Evolutionary conservation across 805 yeast species (phyloP), one percentile per base, ranked within the genome.

Genomic region (Metschnikowia gelsemii): DNA sequence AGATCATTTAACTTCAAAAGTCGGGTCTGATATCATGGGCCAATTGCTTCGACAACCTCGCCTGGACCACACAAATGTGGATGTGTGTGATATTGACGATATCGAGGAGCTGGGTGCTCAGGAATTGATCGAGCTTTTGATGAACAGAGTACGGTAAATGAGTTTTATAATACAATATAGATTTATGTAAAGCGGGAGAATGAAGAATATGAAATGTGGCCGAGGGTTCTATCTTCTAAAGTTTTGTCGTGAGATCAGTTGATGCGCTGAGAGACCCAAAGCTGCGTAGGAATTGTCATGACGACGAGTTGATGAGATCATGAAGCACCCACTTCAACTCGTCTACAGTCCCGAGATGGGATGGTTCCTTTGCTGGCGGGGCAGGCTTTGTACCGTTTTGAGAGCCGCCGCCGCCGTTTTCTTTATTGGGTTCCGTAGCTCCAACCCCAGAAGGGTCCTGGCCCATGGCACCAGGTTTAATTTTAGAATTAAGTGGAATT

Each of bases 291-390:
- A n/a, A n/a, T n/a, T n/a, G 14, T 26, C 13, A 26, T 55, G 48
- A 67, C 62, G 59, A 59, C 6, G 65, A 54, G 9, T 76, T 65
- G n/a, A 80, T 61, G 38, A 84, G 72, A 51, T 83, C 90, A 61
- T 79, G 82, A 26, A 85, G 71, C 39, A 84, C 64, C 86, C 87
- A 79, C 50, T 80, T 78, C 47, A 85, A 64, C 56, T 85, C 95
- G 41, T 82, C 84, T 25, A 78, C 75, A 0, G 81, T 70, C 5
- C 86, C 86, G 33, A 73, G 62, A 13, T 32, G 44, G 8, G 36
- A 14, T 11, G 40, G 36, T 9, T 40, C 44, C 14, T 30, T 29
- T 4, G 36, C 33, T 5, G 76, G 9, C 61, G 50, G 38, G 28
- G 5, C 46, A 42, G 25, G 45, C 19, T 11, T 30, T 23, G 22